These are phyloP conservation scores for Fagopyrum esculentum DNA, from an alignment of 148 eudicot species.

Conservation along the genomic window DNA sequence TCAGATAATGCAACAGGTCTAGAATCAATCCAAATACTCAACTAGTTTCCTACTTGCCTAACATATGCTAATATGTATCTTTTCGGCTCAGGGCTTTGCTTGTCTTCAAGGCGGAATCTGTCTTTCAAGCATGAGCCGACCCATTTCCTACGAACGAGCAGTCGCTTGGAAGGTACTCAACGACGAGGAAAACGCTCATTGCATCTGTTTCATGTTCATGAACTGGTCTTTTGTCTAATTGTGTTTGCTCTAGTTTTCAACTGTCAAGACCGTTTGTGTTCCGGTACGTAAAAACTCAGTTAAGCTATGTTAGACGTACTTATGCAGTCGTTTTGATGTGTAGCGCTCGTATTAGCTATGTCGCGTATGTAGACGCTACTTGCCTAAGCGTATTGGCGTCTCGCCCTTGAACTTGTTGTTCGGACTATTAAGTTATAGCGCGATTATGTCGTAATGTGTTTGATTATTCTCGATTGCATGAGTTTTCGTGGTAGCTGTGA, in stretches of 20 bases:
- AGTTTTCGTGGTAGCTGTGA: not conserved
- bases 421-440: constrained; percentile 6
- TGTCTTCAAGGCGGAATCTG: constrained; percentile 87
- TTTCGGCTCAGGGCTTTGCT: constrained; percentile 54
- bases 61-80: not conserved
- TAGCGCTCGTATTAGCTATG: not conserved
- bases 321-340: constrained; percentile 1
- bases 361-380: not conserved
- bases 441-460: not conserved
- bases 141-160: constrained; percentile 71
- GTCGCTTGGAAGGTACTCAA: constrained; percentile 92
- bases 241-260: not conserved
- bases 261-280: not conserved
- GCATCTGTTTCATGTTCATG: constrained; percentile 85
- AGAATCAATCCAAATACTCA: not conserved
- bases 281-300: not conserved
- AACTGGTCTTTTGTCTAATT: constrained; percentile 79
- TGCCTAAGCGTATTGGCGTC: not conserved
- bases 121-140: constrained; percentile 82
- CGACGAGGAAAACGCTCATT: constrained; percentile 74
- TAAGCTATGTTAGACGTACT: not conserved
- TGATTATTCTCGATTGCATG: not conserved
- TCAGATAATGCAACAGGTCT: constrained; percentile 58
- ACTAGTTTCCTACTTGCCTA: not conserved
- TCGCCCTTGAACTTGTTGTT: not conserved